Conservation (phyloP, 768 basidiomycete species). For the Boletales sp. region DNA sequence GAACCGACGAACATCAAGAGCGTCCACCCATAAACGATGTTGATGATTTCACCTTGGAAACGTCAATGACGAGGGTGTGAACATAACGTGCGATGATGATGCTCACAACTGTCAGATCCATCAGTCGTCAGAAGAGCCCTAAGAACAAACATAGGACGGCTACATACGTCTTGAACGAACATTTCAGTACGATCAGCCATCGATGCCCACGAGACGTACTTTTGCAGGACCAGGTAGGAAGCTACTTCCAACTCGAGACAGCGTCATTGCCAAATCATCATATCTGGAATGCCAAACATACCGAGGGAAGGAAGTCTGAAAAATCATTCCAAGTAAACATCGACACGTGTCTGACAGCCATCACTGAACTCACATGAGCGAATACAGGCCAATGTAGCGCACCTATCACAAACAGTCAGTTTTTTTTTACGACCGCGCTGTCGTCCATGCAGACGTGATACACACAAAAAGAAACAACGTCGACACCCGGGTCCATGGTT, state of each 20-base stretch:
- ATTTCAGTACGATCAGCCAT: not conserved
- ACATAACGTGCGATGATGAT: not conserved
- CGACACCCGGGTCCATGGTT: not conserved
- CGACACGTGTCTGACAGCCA: no score
- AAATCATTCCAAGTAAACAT: not conserved
- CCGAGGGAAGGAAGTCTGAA: not conserved
- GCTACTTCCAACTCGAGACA: slow-evolving; percentile 2
- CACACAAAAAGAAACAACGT: not conserved
- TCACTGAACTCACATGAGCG: not conserved
- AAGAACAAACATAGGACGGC: not conserved
- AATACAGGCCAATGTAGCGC: slow-evolving; percentile 4
- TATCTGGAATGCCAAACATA: not conserved
- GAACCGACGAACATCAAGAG: not conserved
- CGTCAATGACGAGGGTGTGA: not conserved
- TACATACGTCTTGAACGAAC: not conserved
- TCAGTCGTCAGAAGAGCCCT: not conserved
- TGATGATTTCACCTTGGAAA: not conserved
- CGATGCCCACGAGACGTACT: not conserved
- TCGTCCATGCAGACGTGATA: not conserved
- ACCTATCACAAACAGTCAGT: not conserved
- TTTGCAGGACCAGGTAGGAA: slow-evolving; percentile 4
- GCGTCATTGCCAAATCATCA: not conserved
- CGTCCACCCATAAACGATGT: not conserved
- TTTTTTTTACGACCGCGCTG: not conserved
- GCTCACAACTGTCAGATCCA: slow-evolving; percentile 1